These are phyloP conservation scores for Candida coleopterorum DNA, from an alignment of 805 yeast genomes.

Conservation along the genomic window DNA sequence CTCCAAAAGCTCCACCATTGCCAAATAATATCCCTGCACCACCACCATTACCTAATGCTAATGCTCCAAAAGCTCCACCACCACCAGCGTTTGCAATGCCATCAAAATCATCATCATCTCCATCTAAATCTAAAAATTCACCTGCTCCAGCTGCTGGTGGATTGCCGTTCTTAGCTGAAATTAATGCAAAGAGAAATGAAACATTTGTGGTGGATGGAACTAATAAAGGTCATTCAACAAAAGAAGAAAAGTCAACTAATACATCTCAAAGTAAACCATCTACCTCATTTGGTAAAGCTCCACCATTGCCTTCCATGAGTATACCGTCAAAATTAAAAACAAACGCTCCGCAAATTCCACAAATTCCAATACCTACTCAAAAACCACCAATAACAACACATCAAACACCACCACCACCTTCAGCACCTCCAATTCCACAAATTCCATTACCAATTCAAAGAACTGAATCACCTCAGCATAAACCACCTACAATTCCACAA, in stretches of 20 bases:
- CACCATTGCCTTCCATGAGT: constrained; percentile 8
- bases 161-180: constrained; percentile 55
- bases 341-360: constrained; percentile 8
- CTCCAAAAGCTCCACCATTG: constrained; percentile 7
- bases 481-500: constrained; percentile 10
- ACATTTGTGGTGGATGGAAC: constrained; percentile 39
- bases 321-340: constrained; percentile 11
- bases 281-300: constrained; percentile 6
- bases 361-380: constrained; percentile 14
- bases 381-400: constrained; percentile 3
- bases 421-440: constrained; percentile 9
- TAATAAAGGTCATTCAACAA: constrained; percentile 9
- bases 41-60: constrained; percentile 12
- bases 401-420: constrained; percentile 8
- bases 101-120: constrained; percentile 9
- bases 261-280: constrained; percentile 6
- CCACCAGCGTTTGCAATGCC: constrained; percentile 9
- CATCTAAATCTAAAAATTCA: constrained; percentile 5
- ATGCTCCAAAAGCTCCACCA: constrained; percentile 14
- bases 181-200: constrained; percentile 52
- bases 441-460: constrained; percentile 11
- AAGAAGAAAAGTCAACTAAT: constrained; percentile 14
- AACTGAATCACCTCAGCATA: neutral
- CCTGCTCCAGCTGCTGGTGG: constrained; percentile 28
- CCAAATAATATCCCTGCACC: constrained; percentile 10